Evolutionary conservation across 1,284 basidiomycete genomes (phyloP), one percentile per base, ranked within the genome.

Genomic region (Takashimella tepidaria): DNA sequence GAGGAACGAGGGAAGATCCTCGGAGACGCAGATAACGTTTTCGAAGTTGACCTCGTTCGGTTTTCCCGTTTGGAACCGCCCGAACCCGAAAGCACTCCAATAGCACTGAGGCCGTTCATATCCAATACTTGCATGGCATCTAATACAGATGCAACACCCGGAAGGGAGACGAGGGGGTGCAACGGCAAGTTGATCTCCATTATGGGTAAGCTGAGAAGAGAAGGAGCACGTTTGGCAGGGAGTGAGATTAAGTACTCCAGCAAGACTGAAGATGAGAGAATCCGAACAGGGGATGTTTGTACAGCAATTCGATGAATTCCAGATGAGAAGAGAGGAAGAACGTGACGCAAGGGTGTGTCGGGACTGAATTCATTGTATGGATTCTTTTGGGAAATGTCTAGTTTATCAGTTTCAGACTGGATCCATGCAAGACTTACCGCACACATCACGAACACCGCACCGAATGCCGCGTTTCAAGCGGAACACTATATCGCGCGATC

Each of bases 121-220:
- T 57, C 61, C 68, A 71, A 67, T 22, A 65, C 58, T 27, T 71
- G 69, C 69, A 71, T 71, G 16, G 69, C 69, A 47, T 69, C 69
- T 3, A 71, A 56, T 10, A 71, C 65, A 0, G 62, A 59, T 0
- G 67, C 63, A 0, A 60, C 57, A 0, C 55, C 55, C 1, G 62
- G 59, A 0, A 71, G 54, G 0, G 69, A 71, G 11, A 71, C 59
- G 11, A 69, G 58, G 1, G 65, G 59, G 51, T 68, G 60, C 6
- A 69, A 57, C 1, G 66, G 57, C 13, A 71, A 45, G 23, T 57
- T 45, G 11, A 64, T 44, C 0, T 62, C 58, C 1, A 57, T 48
- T 22, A 68, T 49, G 2, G 57, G 50, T 6, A 56, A 52, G 8
- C 58, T 51, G 45, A 68, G 57, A 3, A 63, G 37, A 16, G 56